phyloP scores from a whole-genome alignment of 1,284 basidiomycete genomes.

The Abortiporus biennis region DNA sequence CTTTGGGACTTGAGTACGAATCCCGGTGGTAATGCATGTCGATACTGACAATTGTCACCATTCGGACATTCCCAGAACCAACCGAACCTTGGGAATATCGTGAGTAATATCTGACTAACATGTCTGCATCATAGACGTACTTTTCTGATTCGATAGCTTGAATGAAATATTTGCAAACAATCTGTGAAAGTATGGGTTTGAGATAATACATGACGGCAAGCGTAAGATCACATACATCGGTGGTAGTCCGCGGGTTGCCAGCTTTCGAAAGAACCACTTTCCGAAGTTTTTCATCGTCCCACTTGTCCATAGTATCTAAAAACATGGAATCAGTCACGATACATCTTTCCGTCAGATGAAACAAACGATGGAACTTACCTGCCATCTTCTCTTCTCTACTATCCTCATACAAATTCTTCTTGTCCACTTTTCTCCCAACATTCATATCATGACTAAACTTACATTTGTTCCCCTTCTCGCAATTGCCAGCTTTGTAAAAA shows the following conservation, averaged over 20 bases:
- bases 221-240: conserved; percentile 59
- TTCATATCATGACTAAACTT: conserved; percentile 95
- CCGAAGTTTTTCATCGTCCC: conserved; percentile 93
- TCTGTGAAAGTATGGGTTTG: conserved; percentile 38
- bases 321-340: neutral
- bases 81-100: conserved; percentile 50
- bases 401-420: conserved; percentile 96
- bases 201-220: conserved; percentile 1
- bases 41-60: conserved; percentile 88
- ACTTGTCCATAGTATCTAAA: conserved; percentile 94
- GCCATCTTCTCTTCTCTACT: conserved; percentile 73
- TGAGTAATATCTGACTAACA: conserved; percentile 3
- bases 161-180: conserved; percentile 97
- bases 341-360: conserved; percentile 2
- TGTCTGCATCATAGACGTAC: conserved; percentile 35
- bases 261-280: conserved; percentile 85
- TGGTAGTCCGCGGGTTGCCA: conserved; percentile 89
- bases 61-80: conserved; percentile 95
- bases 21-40: conserved; percentile 93
- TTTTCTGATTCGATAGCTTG: conserved; percentile 94
- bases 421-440: conserved; percentile 88
- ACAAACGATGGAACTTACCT: conserved; percentile 39
- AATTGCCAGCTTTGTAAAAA: conserved; percentile 85
- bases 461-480: conserved; percentile 89
- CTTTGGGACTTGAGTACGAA: conserved; percentile 92